Evolutionary conservation across 2,329 filamentous ascomycete species (phyloP).

Genomic region (Fusarium secorum): DNA sequence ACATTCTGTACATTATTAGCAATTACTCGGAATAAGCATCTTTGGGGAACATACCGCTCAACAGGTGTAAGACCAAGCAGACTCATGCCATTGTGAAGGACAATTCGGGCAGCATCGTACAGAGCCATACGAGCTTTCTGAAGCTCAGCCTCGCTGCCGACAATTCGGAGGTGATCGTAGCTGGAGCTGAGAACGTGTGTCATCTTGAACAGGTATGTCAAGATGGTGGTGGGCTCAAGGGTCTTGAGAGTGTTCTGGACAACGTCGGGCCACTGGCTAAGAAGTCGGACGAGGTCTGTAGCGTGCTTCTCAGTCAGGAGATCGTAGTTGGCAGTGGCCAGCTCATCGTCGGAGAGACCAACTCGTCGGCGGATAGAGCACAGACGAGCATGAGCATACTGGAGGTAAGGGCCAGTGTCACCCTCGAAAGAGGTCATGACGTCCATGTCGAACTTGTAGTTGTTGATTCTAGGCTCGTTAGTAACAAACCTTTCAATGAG

Average conservation of each 20-base stretch:
- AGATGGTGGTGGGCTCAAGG: slow-evolving; percentile 70
- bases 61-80: slow-evolving; percentile 81
- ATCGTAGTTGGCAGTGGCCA: slow-evolving; percentile 69
- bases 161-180: slow-evolving; percentile 82
- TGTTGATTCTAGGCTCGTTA: slow-evolving; percentile 60
- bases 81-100: slow-evolving; percentile 84
- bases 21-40: neutral
- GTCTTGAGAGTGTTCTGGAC: slow-evolving; percentile 86
- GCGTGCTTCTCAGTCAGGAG: slow-evolving; percentile 78
- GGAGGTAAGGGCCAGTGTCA: slow-evolving; percentile 84
- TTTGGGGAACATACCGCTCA: slow-evolving; percentile 53
- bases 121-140: slow-evolving; percentile 74
- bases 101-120: slow-evolving; percentile 77
- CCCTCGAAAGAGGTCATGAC: slow-evolving; percentile 86
- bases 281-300: slow-evolving; percentile 73
- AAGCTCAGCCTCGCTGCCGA: slow-evolving; percentile 78
- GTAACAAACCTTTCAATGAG: neutral
- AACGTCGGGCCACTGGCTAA: slow-evolving; percentile 87
- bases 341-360: slow-evolving; percentile 61
- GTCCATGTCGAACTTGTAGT: slow-evolving; percentile 79
- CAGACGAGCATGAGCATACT: slow-evolving; percentile 81
- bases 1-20: slow-evolving; percentile 39
- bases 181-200: slow-evolving; percentile 80
- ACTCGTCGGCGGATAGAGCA: slow-evolving; percentile 69
- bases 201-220: slow-evolving; percentile 82